These are phyloP conservation scores for Funneliformis caledonium DNA, from an alignment of 371 early-diverging fungal genomes.

Conservation along the genomic window DNA sequence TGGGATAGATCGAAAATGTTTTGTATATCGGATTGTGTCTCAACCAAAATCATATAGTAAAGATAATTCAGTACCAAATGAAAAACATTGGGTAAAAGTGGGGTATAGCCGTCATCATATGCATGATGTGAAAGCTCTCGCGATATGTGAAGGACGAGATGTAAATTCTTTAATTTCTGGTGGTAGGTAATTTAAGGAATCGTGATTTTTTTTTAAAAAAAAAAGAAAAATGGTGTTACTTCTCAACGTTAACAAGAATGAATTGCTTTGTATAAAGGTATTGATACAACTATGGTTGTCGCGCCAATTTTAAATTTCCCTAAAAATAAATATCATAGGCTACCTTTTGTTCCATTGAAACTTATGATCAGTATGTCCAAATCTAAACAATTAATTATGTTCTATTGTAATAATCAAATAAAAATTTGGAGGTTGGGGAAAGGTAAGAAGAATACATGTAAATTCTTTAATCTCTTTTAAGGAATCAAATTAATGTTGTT, in stretches of 20 bases:
- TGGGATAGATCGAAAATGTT: constrained; percentile 91
- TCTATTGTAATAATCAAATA: constrained; percentile 61
- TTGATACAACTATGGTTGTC: constrained; percentile 74
- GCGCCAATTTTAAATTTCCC: constrained; percentile 70
- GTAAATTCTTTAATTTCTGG: constrained; percentile 81
- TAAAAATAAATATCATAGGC: constrained; percentile 65
- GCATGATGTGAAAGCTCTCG: constrained; percentile 90
- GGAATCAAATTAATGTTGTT: background rate
- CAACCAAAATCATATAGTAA: constrained; percentile 47
- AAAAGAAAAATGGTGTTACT: background rate
- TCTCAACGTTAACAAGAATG: background rate
- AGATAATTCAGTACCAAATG: constrained; percentile 40
- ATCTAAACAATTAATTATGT: constrained; percentile 63
- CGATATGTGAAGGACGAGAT: constrained; percentile 64
- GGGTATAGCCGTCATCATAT: constrained; percentile 86
- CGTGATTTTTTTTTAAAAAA: background rate
- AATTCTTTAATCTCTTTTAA: background rate
- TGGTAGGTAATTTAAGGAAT: constrained; percentile 49
- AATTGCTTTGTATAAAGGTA: constrained; percentile 40
- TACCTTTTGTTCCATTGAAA: constrained; percentile 81
- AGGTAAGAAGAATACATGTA: constrained; percentile 40
- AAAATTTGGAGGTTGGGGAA: constrained; percentile 84
- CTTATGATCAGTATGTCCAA: constrained; percentile 71
- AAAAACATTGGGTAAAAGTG: constrained; percentile 72
- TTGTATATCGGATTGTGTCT: constrained; percentile 65